phyloP scores from a whole-genome alignment of 345 rosid species.

The Moricandia arvensis region DNA sequence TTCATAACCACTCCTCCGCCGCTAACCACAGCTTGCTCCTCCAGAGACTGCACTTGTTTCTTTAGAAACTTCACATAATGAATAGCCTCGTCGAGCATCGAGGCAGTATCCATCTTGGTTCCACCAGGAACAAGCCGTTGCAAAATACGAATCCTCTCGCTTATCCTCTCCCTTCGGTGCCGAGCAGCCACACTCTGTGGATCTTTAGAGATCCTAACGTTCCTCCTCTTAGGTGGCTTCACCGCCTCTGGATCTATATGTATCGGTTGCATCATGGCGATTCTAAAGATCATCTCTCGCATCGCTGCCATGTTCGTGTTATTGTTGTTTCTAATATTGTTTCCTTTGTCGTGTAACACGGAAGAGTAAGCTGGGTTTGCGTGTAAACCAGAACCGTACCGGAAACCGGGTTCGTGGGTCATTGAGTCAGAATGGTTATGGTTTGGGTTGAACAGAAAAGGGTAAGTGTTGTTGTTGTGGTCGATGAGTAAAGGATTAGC shows the following conservation, averaged over 20 bases:
- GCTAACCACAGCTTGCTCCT: slow-evolving; percentile 57
- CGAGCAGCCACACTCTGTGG: slow-evolving; percentile 96
- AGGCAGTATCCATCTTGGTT: slow-evolving; percentile 92
- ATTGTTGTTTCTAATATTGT: no score
- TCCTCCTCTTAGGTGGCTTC: slow-evolving; percentile 86
- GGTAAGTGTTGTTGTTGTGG: slow-evolving; percentile 32
- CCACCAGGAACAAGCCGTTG: slow-evolving; percentile 99
- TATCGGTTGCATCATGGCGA: slow-evolving; percentile 89
- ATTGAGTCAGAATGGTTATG: slow-evolving; percentile 30
- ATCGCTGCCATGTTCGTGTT: slow-evolving; percentile 60
- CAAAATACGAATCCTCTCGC: slow-evolving; percentile 85
- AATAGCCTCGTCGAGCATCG: slow-evolving; percentile 91
- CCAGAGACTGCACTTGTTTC: slow-evolving; percentile 76
- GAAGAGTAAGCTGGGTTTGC: slow-evolving; percentile 35
- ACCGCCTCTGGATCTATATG: slow-evolving; percentile 82
- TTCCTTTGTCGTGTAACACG: no score
- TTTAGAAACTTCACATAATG: slow-evolving; percentile 89
- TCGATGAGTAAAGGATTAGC: slow-evolving; percentile 26
- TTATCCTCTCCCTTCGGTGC: slow-evolving; percentile 81
- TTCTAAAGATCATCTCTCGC: slow-evolving; percentile 80
- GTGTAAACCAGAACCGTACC: slow-evolving; percentile 23
- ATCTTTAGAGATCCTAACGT: slow-evolving; percentile 89
- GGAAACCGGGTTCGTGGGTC: slow-evolving; percentile 32
- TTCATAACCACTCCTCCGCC: slow-evolving; percentile 42
- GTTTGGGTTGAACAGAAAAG: slow-evolving; percentile 27